phyloP scores from a whole-genome alignment of 2,329 filamentous ascomycete genomes.

The Fusarium sp. region DNA sequence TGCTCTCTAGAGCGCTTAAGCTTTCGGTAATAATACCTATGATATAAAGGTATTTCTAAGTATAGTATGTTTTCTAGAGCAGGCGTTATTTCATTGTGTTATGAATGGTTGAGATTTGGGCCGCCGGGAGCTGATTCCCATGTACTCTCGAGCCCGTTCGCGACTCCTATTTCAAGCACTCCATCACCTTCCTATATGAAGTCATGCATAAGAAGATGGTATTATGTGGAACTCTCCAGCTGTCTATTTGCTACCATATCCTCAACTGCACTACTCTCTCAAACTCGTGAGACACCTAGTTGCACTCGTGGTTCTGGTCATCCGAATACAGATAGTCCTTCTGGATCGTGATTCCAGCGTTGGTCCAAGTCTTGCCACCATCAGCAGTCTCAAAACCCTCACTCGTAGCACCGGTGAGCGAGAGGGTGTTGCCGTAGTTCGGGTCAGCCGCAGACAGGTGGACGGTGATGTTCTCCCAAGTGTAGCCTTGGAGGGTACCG shows the following conservation, averaged over 20 bases:
- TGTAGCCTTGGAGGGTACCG: slow-evolving; percentile 12
- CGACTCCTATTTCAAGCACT: too few relatives aligned
- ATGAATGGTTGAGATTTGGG: too few relatives aligned
- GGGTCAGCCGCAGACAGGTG: slow-evolving; percentile 18
- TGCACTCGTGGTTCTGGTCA: slow-evolving; percentile 24
- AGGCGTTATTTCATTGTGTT: too few relatives aligned
- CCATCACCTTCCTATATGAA: too few relatives aligned
- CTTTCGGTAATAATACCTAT: too few relatives aligned
- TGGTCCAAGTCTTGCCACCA: slow-evolving; percentile 27
- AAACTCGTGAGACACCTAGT: not conserved
- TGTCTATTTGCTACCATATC: not conserved
- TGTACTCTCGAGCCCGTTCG: too few relatives aligned
- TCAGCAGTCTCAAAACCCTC: slow-evolving; percentile 12
- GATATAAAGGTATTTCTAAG: too few relatives aligned
- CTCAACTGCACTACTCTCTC: not conserved
- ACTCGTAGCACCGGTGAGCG: slow-evolving; percentile 10
- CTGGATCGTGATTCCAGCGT: slow-evolving; percentile 11
- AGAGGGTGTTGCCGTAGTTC: slow-evolving; percentile 13
- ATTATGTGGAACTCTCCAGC: not conserved
- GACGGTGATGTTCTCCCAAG: slow-evolving; percentile 22
- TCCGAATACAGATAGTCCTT: slow-evolving; percentile 27
- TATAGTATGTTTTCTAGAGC: too few relatives aligned
- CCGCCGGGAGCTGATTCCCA: too few relatives aligned
- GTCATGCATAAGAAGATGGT: too few relatives aligned
- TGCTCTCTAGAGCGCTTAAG: too few relatives aligned